These are phyloP conservation scores for Musa itinerans DNA, from an alignment of 176 grass and related monocot genomes.

Conservation along the genomic window DNA sequence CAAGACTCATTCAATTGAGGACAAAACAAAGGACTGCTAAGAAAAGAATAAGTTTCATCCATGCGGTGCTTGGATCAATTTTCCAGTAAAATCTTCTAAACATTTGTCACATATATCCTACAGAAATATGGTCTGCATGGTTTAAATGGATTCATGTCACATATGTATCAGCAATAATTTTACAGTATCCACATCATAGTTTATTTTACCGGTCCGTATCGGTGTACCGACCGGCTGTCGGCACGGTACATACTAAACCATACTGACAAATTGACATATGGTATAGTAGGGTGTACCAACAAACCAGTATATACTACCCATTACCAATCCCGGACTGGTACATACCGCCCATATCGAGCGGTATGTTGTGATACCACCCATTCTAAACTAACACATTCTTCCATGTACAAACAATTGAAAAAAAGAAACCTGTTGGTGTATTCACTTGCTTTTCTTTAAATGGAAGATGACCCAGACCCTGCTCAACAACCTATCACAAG, in stretches of 20 bases:
- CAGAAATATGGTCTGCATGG: not conserved
- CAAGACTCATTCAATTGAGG: not conserved
- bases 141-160: not conserved
- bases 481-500: constrained; percentile 78
- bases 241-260: too few relatives aligned
- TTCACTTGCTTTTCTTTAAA: constrained; percentile 87
- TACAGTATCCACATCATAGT: too few relatives aligned
- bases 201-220: too few relatives aligned
- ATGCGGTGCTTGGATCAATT: not conserved
- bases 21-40: not conserved
- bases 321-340: too few relatives aligned
- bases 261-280: not conserved
- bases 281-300: not conserved
- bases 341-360: too few relatives aligned
- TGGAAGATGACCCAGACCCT: constrained; percentile 83
- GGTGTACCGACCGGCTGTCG: too few relatives aligned
- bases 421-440: constrained; percentile 81
- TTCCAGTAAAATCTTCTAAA: not conserved
- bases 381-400: not conserved
- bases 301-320: too few relatives aligned
- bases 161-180: not conserved
- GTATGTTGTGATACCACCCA: not conserved
- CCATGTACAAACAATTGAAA: not conserved
- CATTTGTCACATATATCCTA: not conserved
- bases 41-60: not conserved